Evolutionary conservation across 2,329 filamentous ascomycete species (phyloP).

Genomic region (Orbilia ellipsospora): DNA sequence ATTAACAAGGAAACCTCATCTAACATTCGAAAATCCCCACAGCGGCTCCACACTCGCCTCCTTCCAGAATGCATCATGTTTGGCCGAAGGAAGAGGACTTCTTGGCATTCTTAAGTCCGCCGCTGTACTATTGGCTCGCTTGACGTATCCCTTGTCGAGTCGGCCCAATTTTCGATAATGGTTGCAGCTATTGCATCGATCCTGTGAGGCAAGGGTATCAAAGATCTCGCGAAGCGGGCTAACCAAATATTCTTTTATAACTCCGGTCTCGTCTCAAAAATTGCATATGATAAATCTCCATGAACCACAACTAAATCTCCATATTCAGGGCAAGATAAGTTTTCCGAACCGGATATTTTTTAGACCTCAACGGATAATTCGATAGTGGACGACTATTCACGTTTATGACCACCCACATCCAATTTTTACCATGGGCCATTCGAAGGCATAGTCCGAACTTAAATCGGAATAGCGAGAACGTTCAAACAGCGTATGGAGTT

Average conservation of each 20-base stretch:
- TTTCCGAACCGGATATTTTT: not conserved
- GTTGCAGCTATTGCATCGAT: not conserved
- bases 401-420: too few relatives aligned
- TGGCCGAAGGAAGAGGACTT: conserved; percentile 8
- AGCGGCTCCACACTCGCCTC: not conserved
- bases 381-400: too few relatives aligned
- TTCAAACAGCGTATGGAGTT: too few relatives aligned
- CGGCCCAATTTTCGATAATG: conserved; percentile 16
- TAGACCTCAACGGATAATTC: not conserved
- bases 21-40: not conserved
- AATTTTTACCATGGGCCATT: too few relatives aligned
- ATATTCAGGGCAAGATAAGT: not conserved
- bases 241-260: not conserved
- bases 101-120: conserved; percentile 47
- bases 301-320: not conserved
- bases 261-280: not conserved
- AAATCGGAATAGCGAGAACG: too few relatives aligned
- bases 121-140: conserved; percentile 31
- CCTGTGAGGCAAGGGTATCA: not conserved
- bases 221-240: not conserved
- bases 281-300: too few relatives aligned
- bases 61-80: conserved; percentile 4
- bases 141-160: conserved; percentile 11
- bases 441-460: too few relatives aligned
- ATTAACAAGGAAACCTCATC: too few relatives aligned